Evolutionary conservation across 179 eudicot genomes (phyloP).

Genomic region (Sideroxylon spinosum): DNA sequence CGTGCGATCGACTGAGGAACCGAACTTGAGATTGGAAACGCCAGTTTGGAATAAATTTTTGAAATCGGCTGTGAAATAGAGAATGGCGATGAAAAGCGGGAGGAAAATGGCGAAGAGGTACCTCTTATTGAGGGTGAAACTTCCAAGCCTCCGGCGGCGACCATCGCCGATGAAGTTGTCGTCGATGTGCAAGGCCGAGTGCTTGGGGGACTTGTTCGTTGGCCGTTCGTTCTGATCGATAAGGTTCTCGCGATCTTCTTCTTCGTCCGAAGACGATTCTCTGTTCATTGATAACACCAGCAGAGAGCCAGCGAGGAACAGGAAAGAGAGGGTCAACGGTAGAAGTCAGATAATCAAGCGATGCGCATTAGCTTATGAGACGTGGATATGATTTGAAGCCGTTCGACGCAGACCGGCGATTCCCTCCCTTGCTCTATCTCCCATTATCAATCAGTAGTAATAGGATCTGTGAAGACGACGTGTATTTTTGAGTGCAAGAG

Average conservation of each 20-base stretch:
- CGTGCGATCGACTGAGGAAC: conserved; percentile 40
- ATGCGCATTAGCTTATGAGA: background rate
- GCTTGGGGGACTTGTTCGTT: conserved; percentile 19
- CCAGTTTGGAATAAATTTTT: conserved; percentile 32
- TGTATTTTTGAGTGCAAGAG: no score
- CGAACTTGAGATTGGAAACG: conserved; percentile 25
- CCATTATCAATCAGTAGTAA: background rate
- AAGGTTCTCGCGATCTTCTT: conserved; percentile 46
- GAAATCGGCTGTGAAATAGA: conserved; percentile 52
- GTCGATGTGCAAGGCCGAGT: conserved; percentile 42
- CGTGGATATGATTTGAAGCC: background rate
- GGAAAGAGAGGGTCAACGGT: no score
- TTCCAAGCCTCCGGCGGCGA: conserved; percentile 17
- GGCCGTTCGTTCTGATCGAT: conserved; percentile 35
- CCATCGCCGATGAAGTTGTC: background rate
- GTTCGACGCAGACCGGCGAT: background rate
- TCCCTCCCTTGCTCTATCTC: background rate
- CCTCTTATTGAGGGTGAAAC: conserved; percentile 45
- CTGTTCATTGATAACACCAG: conserved; percentile 27
- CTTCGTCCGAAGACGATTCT: conserved; percentile 45
- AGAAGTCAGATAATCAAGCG: background rate
- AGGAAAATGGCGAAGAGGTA: conserved; percentile 50
- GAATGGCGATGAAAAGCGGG: conserved; percentile 40
- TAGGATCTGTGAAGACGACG: no score
- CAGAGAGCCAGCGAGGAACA: background rate